Evolutionary conservation across 2,329 filamentous ascomycete genomes (phyloP).

Genomic region (Botrytis fragariae): DNA sequence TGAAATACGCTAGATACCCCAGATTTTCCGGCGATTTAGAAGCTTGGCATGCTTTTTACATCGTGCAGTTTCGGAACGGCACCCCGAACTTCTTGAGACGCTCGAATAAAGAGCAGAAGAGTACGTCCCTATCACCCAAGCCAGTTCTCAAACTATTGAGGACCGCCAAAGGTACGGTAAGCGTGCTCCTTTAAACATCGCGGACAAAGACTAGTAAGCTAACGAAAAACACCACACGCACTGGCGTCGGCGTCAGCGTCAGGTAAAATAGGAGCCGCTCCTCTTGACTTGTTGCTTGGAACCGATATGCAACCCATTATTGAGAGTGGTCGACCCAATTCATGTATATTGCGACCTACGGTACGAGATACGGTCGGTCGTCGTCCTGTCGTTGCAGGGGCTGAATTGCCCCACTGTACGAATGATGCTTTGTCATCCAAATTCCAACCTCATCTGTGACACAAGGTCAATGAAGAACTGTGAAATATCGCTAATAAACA

Average conservation of each 20-base stretch:
- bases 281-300: not conserved
- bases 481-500: not conserved
- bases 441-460: constrained; percentile 1
- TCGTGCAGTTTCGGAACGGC: not conserved
- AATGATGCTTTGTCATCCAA: constrained; percentile 14
- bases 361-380: not conserved
- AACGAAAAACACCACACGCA: not conserved
- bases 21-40: not conserved
- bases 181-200: not conserved
- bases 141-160: not conserved
- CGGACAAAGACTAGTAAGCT: not conserved
- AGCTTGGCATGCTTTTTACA: not conserved
- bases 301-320: not conserved
- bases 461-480: not conserved
- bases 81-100: not conserved
- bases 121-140: fast-evolving
- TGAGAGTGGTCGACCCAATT: too few species aligned
- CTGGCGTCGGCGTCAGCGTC: not conserved
- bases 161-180: not conserved
- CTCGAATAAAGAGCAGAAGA: not conserved
- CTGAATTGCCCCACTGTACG: not conserved
- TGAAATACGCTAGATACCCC: not conserved
- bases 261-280: too few species aligned
- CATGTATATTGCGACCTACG: not conserved
- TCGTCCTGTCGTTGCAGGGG: not conserved